These are phyloP conservation scores for Cercis canadensis DNA, from an alignment of 306 rosid species.

Conservation along the genomic window DNA sequence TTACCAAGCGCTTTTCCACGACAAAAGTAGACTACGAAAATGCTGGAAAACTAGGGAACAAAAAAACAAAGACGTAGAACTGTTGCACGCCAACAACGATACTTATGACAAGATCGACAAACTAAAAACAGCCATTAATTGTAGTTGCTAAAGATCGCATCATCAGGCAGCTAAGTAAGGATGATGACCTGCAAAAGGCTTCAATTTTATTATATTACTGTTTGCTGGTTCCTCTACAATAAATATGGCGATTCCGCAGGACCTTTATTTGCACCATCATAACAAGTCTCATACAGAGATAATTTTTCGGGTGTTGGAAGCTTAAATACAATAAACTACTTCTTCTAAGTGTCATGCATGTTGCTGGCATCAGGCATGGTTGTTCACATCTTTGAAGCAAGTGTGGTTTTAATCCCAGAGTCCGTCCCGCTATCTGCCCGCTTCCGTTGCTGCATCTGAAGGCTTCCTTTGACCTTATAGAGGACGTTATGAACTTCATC, in stretches of 20 bases:
- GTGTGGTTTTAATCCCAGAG: conserved; percentile 37
- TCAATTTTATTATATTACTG: no score
- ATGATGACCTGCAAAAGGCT: no score
- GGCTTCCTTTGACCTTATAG: conserved; percentile 50
- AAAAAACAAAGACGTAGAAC: no score
- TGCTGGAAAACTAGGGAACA: not conserved
- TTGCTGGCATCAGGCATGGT: not conserved
- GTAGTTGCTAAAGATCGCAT: no score
- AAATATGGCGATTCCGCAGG: no score
- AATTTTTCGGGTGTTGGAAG: no score
- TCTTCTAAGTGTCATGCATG: not conserved
- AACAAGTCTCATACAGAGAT: no score
- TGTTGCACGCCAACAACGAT: not conserved
- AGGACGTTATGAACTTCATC: conserved; percentile 74
- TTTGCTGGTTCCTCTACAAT: no score
- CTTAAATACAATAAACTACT: no score
- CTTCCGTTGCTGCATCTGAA: conserved; percentile 45
- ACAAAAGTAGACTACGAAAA: not conserved
- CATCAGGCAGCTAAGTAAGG: no score
- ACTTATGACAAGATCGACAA: not conserved
- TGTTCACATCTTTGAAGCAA: conserved; percentile 66
- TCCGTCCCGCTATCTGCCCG: conserved; percentile 32
- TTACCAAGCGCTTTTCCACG: no score
- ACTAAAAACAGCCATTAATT: not conserved
- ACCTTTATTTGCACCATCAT: no score